Conservation (phyloP, 129 eudicot species). For the Escallonia herrerae region DNA sequence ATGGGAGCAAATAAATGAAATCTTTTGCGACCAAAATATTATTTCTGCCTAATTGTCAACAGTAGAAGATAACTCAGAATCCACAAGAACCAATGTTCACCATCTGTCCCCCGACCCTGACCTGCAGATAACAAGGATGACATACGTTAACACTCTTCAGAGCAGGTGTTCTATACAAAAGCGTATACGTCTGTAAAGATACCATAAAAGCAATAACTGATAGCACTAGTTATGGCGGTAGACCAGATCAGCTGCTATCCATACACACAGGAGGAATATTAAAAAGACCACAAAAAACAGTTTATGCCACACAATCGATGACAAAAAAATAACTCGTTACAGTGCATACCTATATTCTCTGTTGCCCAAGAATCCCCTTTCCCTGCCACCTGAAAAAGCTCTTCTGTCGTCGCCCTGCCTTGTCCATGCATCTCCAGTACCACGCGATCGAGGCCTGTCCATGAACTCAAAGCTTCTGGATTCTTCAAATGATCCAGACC, state of each 20-base stretch:
- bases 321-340: background rate
- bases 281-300: no score
- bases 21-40: slow-evolving; percentile 9
- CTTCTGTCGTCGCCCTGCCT: slow-evolving; percentile 46
- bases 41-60: slow-evolving; percentile 8
- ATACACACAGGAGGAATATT: no score
- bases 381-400: slow-evolving; percentile 38
- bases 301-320: no score
- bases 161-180: background rate
- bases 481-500: slow-evolving; percentile 25
- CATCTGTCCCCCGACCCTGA: slow-evolving; percentile 25
- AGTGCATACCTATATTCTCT: slow-evolving; percentile 46
- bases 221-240: background rate
- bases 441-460: slow-evolving; percentile 51
- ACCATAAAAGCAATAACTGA: background rate
- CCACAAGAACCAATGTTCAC: slow-evolving; percentile 23
- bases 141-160: background rate
- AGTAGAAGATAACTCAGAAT: slow-evolving; percentile 12
- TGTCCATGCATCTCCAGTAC: slow-evolving; percentile 36
- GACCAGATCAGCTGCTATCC: no score
- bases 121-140: slow-evolving; percentile 22
- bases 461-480: slow-evolving; percentile 18
- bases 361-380: slow-evolving; percentile 36
- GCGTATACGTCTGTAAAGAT: background rate
- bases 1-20: slow-evolving; percentile 12